Evolutionary conservation across 2,329 filamentous ascomycete genomes (phyloP).

Genomic region (Diaporthe capsici): DNA sequence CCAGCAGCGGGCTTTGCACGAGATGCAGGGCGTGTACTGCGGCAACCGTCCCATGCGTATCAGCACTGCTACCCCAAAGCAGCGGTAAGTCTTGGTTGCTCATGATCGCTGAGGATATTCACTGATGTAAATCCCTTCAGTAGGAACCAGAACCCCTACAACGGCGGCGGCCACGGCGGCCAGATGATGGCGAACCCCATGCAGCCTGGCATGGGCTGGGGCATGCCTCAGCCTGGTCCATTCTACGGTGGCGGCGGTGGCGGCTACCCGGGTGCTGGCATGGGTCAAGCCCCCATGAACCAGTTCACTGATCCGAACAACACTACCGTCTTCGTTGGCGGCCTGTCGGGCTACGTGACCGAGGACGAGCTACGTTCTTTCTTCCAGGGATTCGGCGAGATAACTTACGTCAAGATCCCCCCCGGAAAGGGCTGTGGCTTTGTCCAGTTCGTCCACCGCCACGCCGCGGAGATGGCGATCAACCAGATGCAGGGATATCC

Average conservation of each 20-base stretch:
- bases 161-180: conserved; percentile 52
- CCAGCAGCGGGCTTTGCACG: conserved; percentile 93
- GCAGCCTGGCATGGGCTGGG: conserved; percentile 61
- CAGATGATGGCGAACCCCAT: conserved; percentile 56
- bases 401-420: conserved; percentile 99
- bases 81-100: conserved; percentile 65
- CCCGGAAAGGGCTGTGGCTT: conserved; percentile 99
- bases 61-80: conserved; percentile 97
- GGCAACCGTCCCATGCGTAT: conserved; percentile 99
- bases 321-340: conserved; percentile 98
- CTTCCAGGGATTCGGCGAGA: conserved; percentile 99
- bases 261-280: conserved; percentile 55
- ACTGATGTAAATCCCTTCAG: conserved; percentile 38
- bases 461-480: conserved; percentile 99
- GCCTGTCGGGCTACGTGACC: conserved; percentile 96
- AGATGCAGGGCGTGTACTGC: conserved; percentile 99
- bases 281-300: conserved; percentile 77
- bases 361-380: conserved; percentile 99
- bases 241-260: conserved; percentile 50
- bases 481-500: conserved; percentile 99
- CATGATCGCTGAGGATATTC: background rate
- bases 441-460: conserved; percentile 98
- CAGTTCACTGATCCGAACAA: conserved; percentile 99
- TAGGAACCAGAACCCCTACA: conserved; percentile 55
- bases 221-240: conserved; percentile 47